Evolutionary conservation across 2,329 filamentous ascomycete species (phyloP), one percentile per base, ranked within the genome.

Genomic region (Aspergillus sp.): DNA sequence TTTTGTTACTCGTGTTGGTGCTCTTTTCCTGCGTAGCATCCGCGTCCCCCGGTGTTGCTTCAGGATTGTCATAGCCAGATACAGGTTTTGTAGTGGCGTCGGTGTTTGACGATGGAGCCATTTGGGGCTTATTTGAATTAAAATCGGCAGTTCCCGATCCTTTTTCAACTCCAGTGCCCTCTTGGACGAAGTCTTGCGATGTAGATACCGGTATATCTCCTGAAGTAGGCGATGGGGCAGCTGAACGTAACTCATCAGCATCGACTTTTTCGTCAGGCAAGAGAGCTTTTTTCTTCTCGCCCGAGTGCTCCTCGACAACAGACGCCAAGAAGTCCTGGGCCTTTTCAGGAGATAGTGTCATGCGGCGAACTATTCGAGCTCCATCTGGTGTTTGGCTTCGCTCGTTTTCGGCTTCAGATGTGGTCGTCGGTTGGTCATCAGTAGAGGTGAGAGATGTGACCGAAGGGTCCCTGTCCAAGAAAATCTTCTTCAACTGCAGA

Each of bases 401-500:
- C 15, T 69, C 72, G 39, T 62, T 62, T 19, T 71, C 71, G 8
- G 66, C 63, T 45, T 75, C 76, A 35, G 75, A 73, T 1, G 75
- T 68, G 6, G 79, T 75, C 15, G 76, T 77, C 2, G 79, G 76
- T 21, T 88, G 80, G 43, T 90, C 86, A 50, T 96, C 91, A 12
- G 84, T 85, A 6, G 88, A 86, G 5, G 82, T 81, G 15, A 93
- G 77, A 1, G 90, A 90, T 57, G 91, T 88, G 58, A 90, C 88
- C 3, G 91, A 92, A 62, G 93, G 91, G 66, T 92, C 83, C 57
- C 80, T 89, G 71, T 98, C 93, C 7, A 93, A 86, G 70, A 99
- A 99, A 72, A 99, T 90, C 72, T 96, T 96, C 71, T 90, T 93
- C 57, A 99, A 80, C 71, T 99, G 96, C 61, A 97, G 83, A 58